Percentiles rank a stretch among this genome's conserved stretches.
phyloP scores from a whole-genome alignment of 768 basidiomycete genomes.

The Lactarius hatsudake region DNA sequence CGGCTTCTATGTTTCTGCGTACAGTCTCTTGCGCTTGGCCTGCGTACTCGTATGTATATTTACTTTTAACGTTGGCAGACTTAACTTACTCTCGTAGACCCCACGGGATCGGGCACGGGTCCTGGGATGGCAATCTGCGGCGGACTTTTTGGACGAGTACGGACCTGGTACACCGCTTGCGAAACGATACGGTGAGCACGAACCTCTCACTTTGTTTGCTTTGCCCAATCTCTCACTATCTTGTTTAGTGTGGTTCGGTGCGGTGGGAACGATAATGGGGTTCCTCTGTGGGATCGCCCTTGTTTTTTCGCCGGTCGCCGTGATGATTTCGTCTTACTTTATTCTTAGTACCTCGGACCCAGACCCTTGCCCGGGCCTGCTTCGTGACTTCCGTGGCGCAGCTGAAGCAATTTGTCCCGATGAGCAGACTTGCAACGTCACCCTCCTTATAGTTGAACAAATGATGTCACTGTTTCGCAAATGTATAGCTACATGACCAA shows the following conservation, averaged over 20 bases:
- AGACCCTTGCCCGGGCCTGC: no score
- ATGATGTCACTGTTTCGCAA: no score
- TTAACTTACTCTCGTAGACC: not conserved
- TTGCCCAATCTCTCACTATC: not conserved
- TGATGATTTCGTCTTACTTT: no score
- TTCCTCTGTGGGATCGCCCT: slow-evolving; percentile 12
- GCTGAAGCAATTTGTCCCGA: no score
- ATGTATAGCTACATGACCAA: no score
- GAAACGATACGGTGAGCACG: slow-evolving; percentile 4
- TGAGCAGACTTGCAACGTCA: no score
- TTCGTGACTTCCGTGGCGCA: no score
- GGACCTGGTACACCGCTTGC: slow-evolving; percentile 5
- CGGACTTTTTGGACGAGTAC: not conserved
- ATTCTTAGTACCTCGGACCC: no score
- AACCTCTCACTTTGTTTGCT: not conserved
- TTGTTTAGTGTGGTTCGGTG: slow-evolving; percentile 11
- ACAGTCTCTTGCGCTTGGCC: not conserved
- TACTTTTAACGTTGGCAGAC: not conserved
- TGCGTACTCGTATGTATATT: not conserved
- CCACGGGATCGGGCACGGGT: not conserved
- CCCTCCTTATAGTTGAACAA: no score
- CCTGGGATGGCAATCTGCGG: not conserved
- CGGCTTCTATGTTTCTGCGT: not conserved
- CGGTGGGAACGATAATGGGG: not conserved
- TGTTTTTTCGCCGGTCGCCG: not conserved